phyloP scores from a whole-genome alignment of 371 early-diverging fungal genomes.

The Mortierella sp. region DNA sequence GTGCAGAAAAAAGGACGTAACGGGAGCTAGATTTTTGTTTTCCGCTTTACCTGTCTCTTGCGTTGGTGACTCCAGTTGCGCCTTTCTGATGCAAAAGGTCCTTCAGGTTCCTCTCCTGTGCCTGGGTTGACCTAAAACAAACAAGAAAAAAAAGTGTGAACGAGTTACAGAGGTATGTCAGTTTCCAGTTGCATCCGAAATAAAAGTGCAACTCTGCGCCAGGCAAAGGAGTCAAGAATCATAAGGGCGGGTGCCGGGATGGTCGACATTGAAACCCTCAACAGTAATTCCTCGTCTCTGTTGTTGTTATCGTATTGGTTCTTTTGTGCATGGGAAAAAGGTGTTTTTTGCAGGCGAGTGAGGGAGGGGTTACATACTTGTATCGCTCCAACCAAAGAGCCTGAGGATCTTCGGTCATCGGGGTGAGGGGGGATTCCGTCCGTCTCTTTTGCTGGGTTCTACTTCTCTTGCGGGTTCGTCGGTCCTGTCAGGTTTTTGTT shows the following conservation, averaged over 20 bases:
- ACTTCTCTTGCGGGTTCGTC: conserved; percentile 1
- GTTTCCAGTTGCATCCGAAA: background rate
- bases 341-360: background rate
- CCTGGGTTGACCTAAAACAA: conserved; percentile 49
- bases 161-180: background rate
- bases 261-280: background rate
- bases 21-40: background rate
- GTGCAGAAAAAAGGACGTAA: background rate
- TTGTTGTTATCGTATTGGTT: background rate
- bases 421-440: no score
- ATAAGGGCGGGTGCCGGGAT: background rate
- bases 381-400: conserved; percentile 41
- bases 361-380: conserved; percentile 15
- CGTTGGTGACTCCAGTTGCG: conserved; percentile 43
- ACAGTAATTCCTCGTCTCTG: background rate
- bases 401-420: conserved; percentile 48
- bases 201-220: background rate
- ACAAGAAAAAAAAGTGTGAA: background rate
- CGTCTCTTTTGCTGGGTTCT: background rate
- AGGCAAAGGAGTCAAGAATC: background rate
- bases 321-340: background rate
- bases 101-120: conserved; percentile 44
- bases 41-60: conserved; percentile 46
- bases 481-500: conserved; percentile 11
- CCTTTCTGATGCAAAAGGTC: conserved; percentile 47